These are phyloP conservation scores for Neolentinus lepideus DNA, from an alignment of 1,284 basidiomycete species.

Conservation along the genomic window DNA sequence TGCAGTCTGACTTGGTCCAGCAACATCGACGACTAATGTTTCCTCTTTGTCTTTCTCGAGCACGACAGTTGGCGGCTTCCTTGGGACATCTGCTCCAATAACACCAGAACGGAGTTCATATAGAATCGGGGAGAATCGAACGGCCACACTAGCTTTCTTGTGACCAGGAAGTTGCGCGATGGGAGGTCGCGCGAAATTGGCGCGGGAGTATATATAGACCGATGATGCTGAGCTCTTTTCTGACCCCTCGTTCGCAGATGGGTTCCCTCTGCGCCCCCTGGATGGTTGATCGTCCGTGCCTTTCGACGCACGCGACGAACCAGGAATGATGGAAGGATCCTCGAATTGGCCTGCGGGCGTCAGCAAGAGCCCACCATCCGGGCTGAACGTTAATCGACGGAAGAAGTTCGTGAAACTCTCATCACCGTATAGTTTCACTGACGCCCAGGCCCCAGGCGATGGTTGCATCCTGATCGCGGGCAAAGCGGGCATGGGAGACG, in stretches of 20 bases:
- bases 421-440: slow-evolving; percentile 84
- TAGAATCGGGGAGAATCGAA: slow-evolving; percentile 89
- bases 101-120: slow-evolving; percentile 77
- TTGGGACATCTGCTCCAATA: slow-evolving; percentile 26
- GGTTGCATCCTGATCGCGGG: slow-evolving; percentile 74
- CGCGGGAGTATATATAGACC: slow-evolving; percentile 94
- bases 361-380: slow-evolving; percentile 88
- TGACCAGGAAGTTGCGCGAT: slow-evolving; percentile 95
- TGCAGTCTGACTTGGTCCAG: slow-evolving; percentile 17
- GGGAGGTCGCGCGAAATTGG: slow-evolving; percentile 86
- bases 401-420: slow-evolving; percentile 97
- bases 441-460: slow-evolving; percentile 38
- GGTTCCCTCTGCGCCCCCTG: slow-evolving; percentile 48
- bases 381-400: slow-evolving; percentile 87
- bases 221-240: slow-evolving; percentile 42
- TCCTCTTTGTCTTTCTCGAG: slow-evolving; percentile 72
- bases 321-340: slow-evolving; percentile 64
- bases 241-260: slow-evolving; percentile 27
- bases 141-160: slow-evolving; percentile 91
- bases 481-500: slow-evolving; percentile 85
- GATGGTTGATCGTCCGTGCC: slow-evolving; percentile 35
- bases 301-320: slow-evolving; percentile 22
- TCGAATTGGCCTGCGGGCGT: slow-evolving; percentile 97
- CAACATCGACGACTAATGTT: slow-evolving; percentile 52
- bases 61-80: slow-evolving; percentile 43